Evolutionary conservation across 352 stramenopile genomes (phyloP).

Genomic region (Globisporangium canariense): DNA sequence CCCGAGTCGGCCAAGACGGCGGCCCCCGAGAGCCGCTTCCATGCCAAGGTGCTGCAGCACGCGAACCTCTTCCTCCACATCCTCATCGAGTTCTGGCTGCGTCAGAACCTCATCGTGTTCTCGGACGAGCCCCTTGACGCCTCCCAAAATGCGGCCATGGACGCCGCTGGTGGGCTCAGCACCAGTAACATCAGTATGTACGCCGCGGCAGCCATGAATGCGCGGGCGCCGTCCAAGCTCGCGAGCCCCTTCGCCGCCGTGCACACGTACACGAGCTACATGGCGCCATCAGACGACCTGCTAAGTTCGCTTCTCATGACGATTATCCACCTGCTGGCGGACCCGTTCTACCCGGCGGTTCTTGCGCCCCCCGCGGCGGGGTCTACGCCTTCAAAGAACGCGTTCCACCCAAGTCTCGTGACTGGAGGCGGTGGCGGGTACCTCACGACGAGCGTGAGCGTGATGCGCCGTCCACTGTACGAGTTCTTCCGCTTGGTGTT

Average conservation of each 20-base stretch:
- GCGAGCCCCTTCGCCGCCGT: conserved; percentile 69
- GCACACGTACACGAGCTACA: conserved; percentile 81
- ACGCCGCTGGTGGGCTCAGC: neutral
- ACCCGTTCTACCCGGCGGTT: conserved; percentile 71
- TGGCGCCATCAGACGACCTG: conserved; percentile 80
- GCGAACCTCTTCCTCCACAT: conserved; percentile 84
- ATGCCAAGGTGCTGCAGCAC: conserved; percentile 71
- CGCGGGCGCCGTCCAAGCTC: conserved; percentile 27
- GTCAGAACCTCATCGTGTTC: conserved; percentile 86
- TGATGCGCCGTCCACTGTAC: conserved; percentile 73
- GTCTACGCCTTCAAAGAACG: conserved; percentile 12
- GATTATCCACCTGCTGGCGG: conserved; percentile 78
- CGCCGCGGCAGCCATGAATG: conserved; percentile 7
- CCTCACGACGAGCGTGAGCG: conserved; percentile 68
- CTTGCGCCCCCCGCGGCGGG: conserved; percentile 29
- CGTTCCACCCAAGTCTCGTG: conserved; percentile 24
- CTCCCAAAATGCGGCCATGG: neutral
- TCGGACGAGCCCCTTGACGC: conserved; percentile 45
- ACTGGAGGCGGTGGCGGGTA: conserved; percentile 50
- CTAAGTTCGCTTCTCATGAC: conserved; percentile 77
- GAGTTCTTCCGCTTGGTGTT: conserved; percentile 85
- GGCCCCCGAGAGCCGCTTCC: conserved; percentile 56
- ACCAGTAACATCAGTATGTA: neutral
- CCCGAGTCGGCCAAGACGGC: conserved; percentile 56
- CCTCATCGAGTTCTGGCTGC: conserved; percentile 86